These are phyloP conservation scores for Straminergon stramineum DNA, from an alignment of 225 moss, liverwort and hornwort species.

Conservation along the genomic window DNA sequence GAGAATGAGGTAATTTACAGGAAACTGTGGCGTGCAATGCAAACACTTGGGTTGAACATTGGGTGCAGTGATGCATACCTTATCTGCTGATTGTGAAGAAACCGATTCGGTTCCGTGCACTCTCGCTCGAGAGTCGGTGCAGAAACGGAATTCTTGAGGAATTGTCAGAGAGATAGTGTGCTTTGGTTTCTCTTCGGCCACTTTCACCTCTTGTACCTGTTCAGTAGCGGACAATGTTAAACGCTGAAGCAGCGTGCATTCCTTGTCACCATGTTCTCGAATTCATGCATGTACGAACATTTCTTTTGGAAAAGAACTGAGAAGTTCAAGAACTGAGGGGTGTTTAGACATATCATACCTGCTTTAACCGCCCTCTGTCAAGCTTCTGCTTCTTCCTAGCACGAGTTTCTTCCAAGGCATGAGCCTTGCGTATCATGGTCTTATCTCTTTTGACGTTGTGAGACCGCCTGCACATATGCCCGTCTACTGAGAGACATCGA, in stretches of 20 bases:
- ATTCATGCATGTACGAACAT: too few relatives aligned
- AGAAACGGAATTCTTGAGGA: slow-evolving; percentile 76
- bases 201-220: slow-evolving; percentile 22
- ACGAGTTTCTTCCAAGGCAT: slow-evolving; percentile 37
- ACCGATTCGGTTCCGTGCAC: slow-evolving; percentile 17
- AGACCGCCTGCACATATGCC: slow-evolving; percentile 13
- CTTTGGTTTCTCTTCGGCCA: slow-evolving; percentile 36
- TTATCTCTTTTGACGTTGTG: slow-evolving; percentile 7
- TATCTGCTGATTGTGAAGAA: neutral
- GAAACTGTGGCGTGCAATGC: neutral
- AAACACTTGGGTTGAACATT: too few relatives aligned
- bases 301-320: accelerated
- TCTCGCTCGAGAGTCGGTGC: slow-evolving; percentile 59
- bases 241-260: neutral
- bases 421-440: slow-evolving; percentile 22
- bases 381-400: slow-evolving; percentile 92
- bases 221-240: neutral
- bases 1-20: neutral
- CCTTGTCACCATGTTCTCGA: neutral
- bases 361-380: slow-evolving; percentile 61
- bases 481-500: neutral
- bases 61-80: neutral
- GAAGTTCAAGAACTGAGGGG: neutral
- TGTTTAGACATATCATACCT: slow-evolving; percentile 16
- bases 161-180: slow-evolving; percentile 23